Conservation (phyloP, 2,329 filamentous ascomycete species). For the Cercospora beticola region DNA sequence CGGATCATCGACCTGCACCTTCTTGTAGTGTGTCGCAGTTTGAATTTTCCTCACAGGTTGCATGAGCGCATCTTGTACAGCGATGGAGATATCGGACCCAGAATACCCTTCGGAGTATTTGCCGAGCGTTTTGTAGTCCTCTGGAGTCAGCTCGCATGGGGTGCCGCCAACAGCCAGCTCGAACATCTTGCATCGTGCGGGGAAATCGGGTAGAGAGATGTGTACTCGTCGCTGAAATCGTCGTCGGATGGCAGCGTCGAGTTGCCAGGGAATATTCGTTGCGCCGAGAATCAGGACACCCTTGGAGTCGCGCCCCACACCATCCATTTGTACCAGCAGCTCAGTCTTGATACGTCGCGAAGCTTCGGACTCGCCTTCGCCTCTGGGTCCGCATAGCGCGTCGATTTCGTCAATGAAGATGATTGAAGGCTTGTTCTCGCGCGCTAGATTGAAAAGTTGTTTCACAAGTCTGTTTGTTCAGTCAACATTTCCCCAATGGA, state of each 20-base stretch:
- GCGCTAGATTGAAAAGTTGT: conserved; percentile 93
- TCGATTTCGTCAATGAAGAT: conserved; percentile 99
- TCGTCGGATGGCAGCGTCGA: conserved; percentile 91
- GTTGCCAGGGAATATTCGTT: conserved; percentile 98
- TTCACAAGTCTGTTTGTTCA: conserved; percentile 73
- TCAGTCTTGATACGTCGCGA: conserved; percentile 98
- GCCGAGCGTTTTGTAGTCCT: conserved; percentile 78
- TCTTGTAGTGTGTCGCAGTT: conserved; percentile 96
- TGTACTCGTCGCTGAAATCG: conserved; percentile 96
- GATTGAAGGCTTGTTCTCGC: conserved; percentile 96
- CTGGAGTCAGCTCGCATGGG: conserved; percentile 74
- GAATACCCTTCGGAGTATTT: conserved; percentile 90
- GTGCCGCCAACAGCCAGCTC: conserved; percentile 92
- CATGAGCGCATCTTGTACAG: conserved; percentile 95
- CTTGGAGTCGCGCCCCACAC: conserved; percentile 91
- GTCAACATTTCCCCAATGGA: conserved; percentile 6
- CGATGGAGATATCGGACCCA: conserved; percentile 92
- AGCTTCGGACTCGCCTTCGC: conserved; percentile 95
- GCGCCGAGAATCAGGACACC: conserved; percentile 93
- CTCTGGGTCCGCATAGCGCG: conserved; percentile 87
- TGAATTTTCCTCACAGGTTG: conserved; percentile 95
- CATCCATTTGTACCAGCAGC: conserved; percentile 98
- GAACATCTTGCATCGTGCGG: conserved; percentile 91
- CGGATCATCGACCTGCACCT: conserved; percentile 64
- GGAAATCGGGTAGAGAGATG: conserved; percentile 84